Evolutionary conservation across 2,329 filamentous ascomycete genomes (phyloP).

Genomic region (Ascochyta fabae): DNA sequence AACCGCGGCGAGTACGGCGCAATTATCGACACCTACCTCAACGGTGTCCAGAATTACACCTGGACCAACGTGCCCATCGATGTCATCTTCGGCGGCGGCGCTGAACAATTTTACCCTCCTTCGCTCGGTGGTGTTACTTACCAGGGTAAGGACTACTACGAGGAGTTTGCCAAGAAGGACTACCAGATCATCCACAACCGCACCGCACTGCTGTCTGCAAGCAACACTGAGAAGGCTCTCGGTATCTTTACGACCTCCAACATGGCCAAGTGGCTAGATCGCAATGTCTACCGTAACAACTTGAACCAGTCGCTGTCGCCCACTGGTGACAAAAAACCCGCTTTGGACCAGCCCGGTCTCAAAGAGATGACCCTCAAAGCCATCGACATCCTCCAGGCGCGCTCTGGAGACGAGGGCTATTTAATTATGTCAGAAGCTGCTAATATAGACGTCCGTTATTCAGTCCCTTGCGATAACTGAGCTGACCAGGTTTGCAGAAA

Average conservation of each 20-base stretch:
- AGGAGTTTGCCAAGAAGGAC: conserved; percentile 71
- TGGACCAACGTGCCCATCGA: conserved; percentile 78
- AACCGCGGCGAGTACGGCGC: conserved; percentile 72
- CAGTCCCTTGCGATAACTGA: too few relatives aligned
- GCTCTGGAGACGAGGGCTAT: conserved; percentile 73
- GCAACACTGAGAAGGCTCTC: conserved; percentile 68
- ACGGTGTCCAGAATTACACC: conserved; percentile 79
- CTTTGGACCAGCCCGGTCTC: conserved; percentile 78
- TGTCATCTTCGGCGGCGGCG: conserved; percentile 82
- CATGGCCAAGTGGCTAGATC: conserved; percentile 85
- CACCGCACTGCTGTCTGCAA: conserved; percentile 67
- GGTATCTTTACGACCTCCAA: conserved; percentile 79
- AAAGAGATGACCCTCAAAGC: conserved; percentile 92
- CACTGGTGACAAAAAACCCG: conserved; percentile 66
- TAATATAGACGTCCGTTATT: conserved; percentile 66
- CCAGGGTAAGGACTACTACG: conserved; percentile 74
- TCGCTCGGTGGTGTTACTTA: conserved; percentile 66
- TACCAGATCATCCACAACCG: conserved; percentile 78
- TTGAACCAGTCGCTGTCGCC: conserved; percentile 73
- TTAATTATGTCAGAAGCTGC: conserved; percentile 89
- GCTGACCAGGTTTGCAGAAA: conserved; percentile 55
- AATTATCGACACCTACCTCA: conserved; percentile 77
- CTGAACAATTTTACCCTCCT: conserved; percentile 73
- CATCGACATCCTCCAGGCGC: conserved; percentile 74
- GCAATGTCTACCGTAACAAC: conserved; percentile 78